These are phyloP conservation scores for Penicillium crustosum DNA, from an alignment of 2,329 filamentous ascomycete genomes.

Conservation along the genomic window DNA sequence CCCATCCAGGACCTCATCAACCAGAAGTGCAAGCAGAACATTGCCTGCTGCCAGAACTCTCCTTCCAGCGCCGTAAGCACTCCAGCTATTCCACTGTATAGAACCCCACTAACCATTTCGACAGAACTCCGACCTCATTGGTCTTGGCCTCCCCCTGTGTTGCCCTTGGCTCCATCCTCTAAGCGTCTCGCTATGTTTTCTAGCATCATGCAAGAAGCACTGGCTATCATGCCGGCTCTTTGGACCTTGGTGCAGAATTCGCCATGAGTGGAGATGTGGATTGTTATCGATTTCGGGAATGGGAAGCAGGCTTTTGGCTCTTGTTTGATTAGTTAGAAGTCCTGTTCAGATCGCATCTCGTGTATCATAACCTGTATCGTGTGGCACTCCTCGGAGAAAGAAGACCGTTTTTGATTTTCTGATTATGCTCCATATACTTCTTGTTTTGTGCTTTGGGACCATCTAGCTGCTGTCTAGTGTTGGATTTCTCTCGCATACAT, in stretches of 20 bases:
- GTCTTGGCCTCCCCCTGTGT: constrained; percentile 41
- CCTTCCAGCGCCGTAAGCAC: constrained; percentile 32
- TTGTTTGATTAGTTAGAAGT: constrained; percentile 20
- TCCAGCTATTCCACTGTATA: accelerated
- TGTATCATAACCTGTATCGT: constrained; percentile 33
- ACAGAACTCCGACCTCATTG: constrained; percentile 36
- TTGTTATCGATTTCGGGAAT: constrained; percentile 21
- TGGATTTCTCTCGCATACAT: constrained; percentile 18
- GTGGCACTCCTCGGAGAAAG: constrained; percentile 34
- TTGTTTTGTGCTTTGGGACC: constrained; percentile 11
- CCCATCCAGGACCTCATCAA: constrained; percentile 36
- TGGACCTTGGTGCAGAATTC: neutral
- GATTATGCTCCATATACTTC: neutral
- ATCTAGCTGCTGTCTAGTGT: constrained; percentile 16
- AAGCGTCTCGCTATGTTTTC: constrained; percentile 25
- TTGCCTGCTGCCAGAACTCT: constrained; percentile 43
- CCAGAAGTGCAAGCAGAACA: constrained; percentile 44
- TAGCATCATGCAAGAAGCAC: constrained; percentile 17
- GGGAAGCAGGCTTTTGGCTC: constrained; percentile 17
- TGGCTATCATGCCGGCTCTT: constrained; percentile 4
- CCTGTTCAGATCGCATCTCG: constrained; percentile 20
- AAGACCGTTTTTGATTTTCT: constrained; percentile 28
- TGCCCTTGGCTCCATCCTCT: constrained; percentile 41
- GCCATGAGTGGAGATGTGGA: constrained; percentile 7
- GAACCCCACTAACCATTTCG: constrained; percentile 3